phyloP scores from a whole-genome alignment of 495 filamentous ascomycete species.

The Podospora fimiseda region DNA sequence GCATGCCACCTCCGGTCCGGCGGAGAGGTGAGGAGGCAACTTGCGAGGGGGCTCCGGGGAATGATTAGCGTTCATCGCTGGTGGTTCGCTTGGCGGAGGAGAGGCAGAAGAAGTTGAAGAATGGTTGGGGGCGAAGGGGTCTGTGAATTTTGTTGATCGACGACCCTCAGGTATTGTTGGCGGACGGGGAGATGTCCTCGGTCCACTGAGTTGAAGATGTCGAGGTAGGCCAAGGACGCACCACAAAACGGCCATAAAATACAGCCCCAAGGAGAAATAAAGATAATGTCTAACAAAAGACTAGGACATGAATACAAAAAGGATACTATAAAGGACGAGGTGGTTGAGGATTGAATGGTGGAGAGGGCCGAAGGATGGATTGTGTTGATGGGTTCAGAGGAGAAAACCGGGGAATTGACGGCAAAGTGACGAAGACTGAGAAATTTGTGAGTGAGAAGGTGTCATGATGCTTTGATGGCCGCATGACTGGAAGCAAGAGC shows the following conservation, averaged over 20 bases:
- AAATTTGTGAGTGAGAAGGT: no score
- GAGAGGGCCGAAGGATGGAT: not conserved
- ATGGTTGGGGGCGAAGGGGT: not conserved
- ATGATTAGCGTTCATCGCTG: constrained; percentile 11
- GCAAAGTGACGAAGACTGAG: not conserved
- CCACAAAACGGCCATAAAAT: constrained; percentile 1
- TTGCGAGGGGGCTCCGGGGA: not conserved
- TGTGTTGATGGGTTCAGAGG: not conserved
- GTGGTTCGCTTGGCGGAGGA: not conserved
- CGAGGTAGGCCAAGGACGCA: not conserved
- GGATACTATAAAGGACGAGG: not conserved
- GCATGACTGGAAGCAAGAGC: no score
- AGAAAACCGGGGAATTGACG: not conserved
- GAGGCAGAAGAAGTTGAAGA: not conserved
- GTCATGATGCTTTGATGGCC: no score
- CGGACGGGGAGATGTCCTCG: not conserved
- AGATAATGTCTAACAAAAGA: not conserved
- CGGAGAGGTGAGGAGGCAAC: not conserved
- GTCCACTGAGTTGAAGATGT: not conserved
- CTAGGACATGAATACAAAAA: constrained; percentile 3
- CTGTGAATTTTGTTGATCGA: not conserved
- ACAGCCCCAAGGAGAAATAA: not conserved
- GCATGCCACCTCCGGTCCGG: not conserved
- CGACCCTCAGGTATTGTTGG: not conserved
- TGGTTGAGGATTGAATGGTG: not conserved